Percentiles rank a stretch among this genome's conserved stretches.
phyloP scores from a whole-genome alignment of 306 rosid species.

The Gillenia trifoliata region DNA sequence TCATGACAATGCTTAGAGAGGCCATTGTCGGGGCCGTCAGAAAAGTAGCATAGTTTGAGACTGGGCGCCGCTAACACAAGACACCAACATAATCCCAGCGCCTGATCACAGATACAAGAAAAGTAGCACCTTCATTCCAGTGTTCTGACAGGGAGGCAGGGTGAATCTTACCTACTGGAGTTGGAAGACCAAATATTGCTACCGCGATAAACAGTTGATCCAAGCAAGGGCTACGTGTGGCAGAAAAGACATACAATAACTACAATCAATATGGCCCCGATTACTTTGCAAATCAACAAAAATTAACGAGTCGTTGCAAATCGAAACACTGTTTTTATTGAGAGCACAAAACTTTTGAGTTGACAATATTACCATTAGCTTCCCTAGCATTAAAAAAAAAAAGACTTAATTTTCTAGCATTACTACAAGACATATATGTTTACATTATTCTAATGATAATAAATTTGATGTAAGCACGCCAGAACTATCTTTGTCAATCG shows the following conservation, averaged over 20 bases:
- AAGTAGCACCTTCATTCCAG: constrained; percentile 25
- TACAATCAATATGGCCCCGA: constrained; percentile 7
- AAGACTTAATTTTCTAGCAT: not conserved
- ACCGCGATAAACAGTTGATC: constrained; percentile 59
- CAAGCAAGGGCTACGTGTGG: constrained; percentile 79
- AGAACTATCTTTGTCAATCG: too few species aligned
- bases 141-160: constrained; percentile 19
- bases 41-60: constrained; percentile 85
- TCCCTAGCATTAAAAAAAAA: not conserved
- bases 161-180: constrained; percentile 58
- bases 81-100: constrained; percentile 85
- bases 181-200: constrained; percentile 60
- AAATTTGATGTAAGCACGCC: too few species aligned
- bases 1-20: constrained; percentile 90
- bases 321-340: too few species aligned
- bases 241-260: constrained; percentile 27
- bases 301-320: not conserved
- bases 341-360: not conserved
- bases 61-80: constrained; percentile 94
- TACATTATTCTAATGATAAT: not conserved
- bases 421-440: not conserved
- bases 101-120: constrained; percentile 49
- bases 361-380: not conserved
- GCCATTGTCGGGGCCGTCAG: constrained; percentile 84
- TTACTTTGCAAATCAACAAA: not conserved